These are phyloP conservation scores for Curvularia eragrostidis DNA, from an alignment of 2,329 filamentous ascomycete genomes.

Conservation along the genomic window DNA sequence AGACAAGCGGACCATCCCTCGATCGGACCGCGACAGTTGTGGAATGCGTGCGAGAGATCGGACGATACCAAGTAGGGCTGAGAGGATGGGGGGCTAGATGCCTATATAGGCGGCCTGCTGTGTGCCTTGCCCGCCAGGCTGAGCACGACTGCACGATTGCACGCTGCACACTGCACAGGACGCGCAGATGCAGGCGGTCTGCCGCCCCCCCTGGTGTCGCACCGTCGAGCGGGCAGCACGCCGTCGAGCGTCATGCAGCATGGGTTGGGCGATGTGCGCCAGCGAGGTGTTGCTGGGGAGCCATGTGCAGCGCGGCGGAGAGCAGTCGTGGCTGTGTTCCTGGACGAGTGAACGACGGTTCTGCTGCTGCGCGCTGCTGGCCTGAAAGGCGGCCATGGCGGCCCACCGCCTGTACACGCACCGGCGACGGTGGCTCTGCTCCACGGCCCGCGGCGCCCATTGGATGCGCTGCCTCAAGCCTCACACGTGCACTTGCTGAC, in stretches of 20 bases:
- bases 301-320: conserved; percentile 22
- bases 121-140: conserved; percentile 9
- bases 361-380: conserved; percentile 5
- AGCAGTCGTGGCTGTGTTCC: conserved; percentile 27
- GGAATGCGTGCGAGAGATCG: neutral
- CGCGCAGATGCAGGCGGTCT: conserved; percentile 14
- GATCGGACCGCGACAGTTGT: conserved; percentile 4
- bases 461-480: conserved; percentile 6
- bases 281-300: conserved; percentile 5
- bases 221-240: conserved; percentile 12
- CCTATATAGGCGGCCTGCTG: conserved; percentile 21
- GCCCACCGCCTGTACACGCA: too few species aligned
- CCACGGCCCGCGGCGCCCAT: neutral
- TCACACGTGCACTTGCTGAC: conserved; percentile 21
- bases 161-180: conserved; percentile 22
- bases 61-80: conserved; percentile 29
- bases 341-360: conserved; percentile 13
- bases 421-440: neutral
- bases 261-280: conserved; percentile 26
- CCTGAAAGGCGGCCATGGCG: conserved; percentile 9
- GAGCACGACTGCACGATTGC: too few species aligned
- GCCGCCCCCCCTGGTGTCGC: conserved; percentile 6
- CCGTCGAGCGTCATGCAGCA: conserved; percentile 28
- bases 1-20: conserved; percentile 16
- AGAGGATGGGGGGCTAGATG: conserved; percentile 21